These are phyloP conservation scores for Lipomyces yamadae DNA, from an alignment of 805 yeast species.

Conservation along the genomic window DNA sequence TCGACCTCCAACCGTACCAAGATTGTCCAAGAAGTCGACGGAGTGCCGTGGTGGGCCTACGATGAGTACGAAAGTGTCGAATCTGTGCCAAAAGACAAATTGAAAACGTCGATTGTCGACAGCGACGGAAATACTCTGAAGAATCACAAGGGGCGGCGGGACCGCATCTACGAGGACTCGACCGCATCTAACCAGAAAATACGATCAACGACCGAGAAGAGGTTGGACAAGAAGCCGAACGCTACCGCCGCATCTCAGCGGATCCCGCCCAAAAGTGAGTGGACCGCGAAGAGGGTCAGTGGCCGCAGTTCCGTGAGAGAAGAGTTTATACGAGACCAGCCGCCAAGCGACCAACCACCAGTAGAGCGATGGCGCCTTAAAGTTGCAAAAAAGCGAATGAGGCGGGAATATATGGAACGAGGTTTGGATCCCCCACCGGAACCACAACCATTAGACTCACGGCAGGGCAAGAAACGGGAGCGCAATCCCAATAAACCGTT, in stretches of 20 bases:
- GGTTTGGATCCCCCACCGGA: neutral
- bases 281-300: neutral
- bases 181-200: neutral
- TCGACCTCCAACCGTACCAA: neutral
- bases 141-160: neutral
- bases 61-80: neutral
- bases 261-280: neutral
- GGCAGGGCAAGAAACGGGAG: neutral
- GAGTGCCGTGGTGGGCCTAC: constrained; percentile 2
- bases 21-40: neutral
- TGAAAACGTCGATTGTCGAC: neutral
- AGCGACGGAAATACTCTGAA: neutral
- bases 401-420: neutral
- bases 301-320: neutral
- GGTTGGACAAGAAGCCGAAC: neutral
- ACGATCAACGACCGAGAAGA: neutral
- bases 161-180: neutral
- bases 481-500: constrained; percentile 1
- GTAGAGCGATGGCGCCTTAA: neutral
- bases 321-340: neutral
- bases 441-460: neutral
- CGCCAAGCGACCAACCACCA: neutral
- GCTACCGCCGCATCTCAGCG: neutral
- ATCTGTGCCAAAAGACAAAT: neutral
- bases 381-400: neutral